These are phyloP conservation scores for Excoecaria agallocha DNA, from an alignment of 345 rosid genomes.

Conservation along the genomic window DNA sequence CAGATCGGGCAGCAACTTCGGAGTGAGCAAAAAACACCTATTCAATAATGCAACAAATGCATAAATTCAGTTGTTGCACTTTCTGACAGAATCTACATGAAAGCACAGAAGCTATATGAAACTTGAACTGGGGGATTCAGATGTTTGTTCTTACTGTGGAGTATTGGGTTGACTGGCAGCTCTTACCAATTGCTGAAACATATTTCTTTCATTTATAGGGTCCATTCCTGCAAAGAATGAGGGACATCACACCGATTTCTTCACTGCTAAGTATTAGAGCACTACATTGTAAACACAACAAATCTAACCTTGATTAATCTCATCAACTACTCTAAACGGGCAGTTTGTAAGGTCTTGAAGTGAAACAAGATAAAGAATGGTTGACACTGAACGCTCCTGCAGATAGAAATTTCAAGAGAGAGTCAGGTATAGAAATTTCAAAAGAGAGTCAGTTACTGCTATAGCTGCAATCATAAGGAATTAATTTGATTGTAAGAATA, in stretches of 20 bases:
- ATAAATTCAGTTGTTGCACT: neutral
- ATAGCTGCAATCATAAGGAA: conserved; percentile 15
- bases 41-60: conserved; percentile 7
- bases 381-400: conserved; percentile 88
- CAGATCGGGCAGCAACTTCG: conserved; percentile 81
- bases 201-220: conserved; percentile 90
- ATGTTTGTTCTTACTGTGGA: conserved; percentile 67
- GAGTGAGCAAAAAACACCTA: conserved; percentile 89
- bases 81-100: no score
- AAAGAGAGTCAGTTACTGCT: neutral
- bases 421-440: neutral
- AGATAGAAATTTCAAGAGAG: conserved; percentile 2
- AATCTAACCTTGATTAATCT: conserved; percentile 85
- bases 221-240: conserved; percentile 70
- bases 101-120: neutral
- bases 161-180: conserved; percentile 93
- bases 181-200: conserved; percentile 96
- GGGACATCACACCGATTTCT: neutral
- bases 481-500: conserved; percentile 18
- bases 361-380: conserved; percentile 92
- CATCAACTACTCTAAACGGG: conserved; percentile 95
- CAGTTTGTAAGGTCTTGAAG: conserved; percentile 97
- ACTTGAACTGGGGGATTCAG: neutral
- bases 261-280: neutral
- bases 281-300: neutral